A percentile compares a stretch with the other conserved stretches of the same genome.
Evolutionary conservation across 2,329 filamentous ascomycete genomes (phyloP).

Genomic region (Pseudopyrenochaeta lycopersici): DNA sequence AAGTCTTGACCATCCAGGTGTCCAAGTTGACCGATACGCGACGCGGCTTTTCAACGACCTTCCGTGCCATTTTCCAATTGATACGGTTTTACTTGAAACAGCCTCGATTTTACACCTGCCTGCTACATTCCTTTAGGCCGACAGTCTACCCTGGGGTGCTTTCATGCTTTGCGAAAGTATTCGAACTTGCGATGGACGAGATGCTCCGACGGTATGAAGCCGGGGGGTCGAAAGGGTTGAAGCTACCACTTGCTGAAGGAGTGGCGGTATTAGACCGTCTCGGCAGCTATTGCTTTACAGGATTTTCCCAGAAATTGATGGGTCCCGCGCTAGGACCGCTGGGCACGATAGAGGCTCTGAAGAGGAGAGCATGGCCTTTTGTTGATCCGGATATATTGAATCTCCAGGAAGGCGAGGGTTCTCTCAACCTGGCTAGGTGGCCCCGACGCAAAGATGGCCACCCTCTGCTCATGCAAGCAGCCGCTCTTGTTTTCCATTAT

Average conservation of each 20-base stretch:
- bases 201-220: background rate
- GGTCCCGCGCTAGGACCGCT: background rate
- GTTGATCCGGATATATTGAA: background rate
- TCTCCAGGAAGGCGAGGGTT: background rate
- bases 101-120: background rate
- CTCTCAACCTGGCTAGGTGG: background rate
- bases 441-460: background rate
- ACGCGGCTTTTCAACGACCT: background rate
- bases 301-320: background rate
- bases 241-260: constrained; percentile 1
- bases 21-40: background rate
- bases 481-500: background rate
- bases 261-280: background rate
- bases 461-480: background rate
- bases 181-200: background rate
- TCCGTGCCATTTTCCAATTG: constrained; percentile 1
- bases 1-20: background rate
- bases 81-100: constrained; percentile 3
- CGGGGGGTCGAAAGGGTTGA: background rate
- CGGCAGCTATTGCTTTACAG: constrained; percentile 7
- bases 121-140: constrained; percentile 1
- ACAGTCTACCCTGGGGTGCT: constrained; percentile 1
- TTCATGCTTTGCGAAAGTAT: background rate
- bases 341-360: background rate
- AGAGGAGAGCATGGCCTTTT: background rate